Base-by-base conservation (phyloP, 106 monocot genomes). In the Allium fistulosum region DNA sequence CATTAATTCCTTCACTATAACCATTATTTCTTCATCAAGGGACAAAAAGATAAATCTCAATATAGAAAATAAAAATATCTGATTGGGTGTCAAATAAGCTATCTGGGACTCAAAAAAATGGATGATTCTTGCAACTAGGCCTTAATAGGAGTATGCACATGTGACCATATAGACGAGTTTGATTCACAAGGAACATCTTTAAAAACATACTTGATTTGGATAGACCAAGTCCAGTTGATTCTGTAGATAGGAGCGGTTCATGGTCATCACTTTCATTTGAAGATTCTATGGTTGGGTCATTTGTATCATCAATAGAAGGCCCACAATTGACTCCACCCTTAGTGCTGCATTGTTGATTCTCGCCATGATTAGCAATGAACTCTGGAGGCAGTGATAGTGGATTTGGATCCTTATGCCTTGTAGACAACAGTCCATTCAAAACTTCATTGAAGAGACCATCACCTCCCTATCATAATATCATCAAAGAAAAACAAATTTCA, bases 401-500 rank as follows among this genome's bases (percentile, higher is more conserved):
- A 71, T 76, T 76, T 68, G 85, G 67, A 73, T 74, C 70, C 46
- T 81, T 75, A 50, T 90, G 85, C 78, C 94, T 94, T 62, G 87
- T 85, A 59, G 70, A 68, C 37, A 94, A 77, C 75, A 94, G 80
- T 10, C 87, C 94, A 73, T 94, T 94, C 59, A 94, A 70, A 80
- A 88, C 77, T 94, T 90, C 94, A 83, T 90, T 90, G 69, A 94
- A 94, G 63, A 94, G 74, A 64, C 94, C 94, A 77, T 94, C 94
- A 62, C 94, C 94, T 9, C 94, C 94, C 94, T 94, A 76, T 37
- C 18, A 63, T 15, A 56, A 57, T 14, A 73, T 28, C 4, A 53
- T 51, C 13, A 8, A 53, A 37, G 0, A 37, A 37, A 37, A 37
- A 37, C 1, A 37, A 37, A 5, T 37, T 37, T 37, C 37, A 37